Base-by-base conservation (phyloP, 2,329 filamentous ascomycete genomes). In the Hawksworthiomyces lignivorus region DNA sequence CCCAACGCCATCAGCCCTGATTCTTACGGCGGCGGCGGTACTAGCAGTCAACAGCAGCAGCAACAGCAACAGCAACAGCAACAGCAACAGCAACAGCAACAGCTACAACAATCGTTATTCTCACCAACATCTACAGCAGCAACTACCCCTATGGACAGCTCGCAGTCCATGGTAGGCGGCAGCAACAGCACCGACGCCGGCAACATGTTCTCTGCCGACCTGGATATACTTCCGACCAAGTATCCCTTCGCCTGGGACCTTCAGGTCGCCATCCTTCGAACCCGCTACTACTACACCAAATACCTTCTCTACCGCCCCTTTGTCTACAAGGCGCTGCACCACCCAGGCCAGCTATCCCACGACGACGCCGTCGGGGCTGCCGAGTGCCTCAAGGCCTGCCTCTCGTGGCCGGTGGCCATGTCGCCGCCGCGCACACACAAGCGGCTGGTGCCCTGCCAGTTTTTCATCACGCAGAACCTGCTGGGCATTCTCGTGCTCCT, bases 401-500 rank as follows among this genome's bases (percentile, higher is more conserved):
- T 80, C 12, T 64, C 71, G 43, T 82, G 77, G 77, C 77, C 77
- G 1, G 63, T 81, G 19, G 64, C 69, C 18, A 68, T 80, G 60
- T 70, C 72, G 7, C 76, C 77, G 0, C 66, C 72, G 1, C 72
- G 70, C 47, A 63, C 69, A 40, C 70, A 70, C 54, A 82, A 81
- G 56, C 62, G 76, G 27, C 62, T 81, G 5, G 60, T 81, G 1
- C 76, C 77, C 1, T 70, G 72, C 43, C 52, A 75, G 2, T 80
- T 78, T 52, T 74, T 76, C 41, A 81, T 77, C 71, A 75, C 74
- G 8, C 75, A 80, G 49, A 78, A 77, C 46, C 65, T 81, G 31
- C 63, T 81, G 33, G 72, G 72, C 4, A 71, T 79, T 19, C 59
- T 82, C 19, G 51, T 81, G 34, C 62, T 81, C 15, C 53, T 81